A percentile compares a stretch with the other conserved stretches of the same genome.
Evolutionary conservation across 2,329 filamentous ascomycete genomes (phyloP).

Genomic region (Scorias spongiosa): DNA sequence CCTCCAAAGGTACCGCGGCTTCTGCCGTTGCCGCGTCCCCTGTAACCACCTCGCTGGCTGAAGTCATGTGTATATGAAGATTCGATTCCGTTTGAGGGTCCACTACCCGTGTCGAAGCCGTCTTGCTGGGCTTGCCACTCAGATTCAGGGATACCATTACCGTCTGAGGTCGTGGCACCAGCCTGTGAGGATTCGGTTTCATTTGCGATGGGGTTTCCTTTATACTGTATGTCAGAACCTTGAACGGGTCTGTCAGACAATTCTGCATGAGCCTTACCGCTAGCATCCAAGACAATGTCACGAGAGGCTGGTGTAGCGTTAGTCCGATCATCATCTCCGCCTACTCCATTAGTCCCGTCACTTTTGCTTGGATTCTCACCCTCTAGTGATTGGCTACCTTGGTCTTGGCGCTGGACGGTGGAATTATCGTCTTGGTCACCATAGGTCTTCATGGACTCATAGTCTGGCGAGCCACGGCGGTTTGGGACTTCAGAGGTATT

Average conservation of each 20-base stretch:
- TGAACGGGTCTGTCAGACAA: neutral
- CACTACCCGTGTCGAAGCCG: neutral
- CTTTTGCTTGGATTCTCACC: constrained; percentile 19
- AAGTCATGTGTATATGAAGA: neutral
- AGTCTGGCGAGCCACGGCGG: constrained; percentile 13
- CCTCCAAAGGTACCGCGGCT: constrained; percentile 23
- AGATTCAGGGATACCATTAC: neutral
- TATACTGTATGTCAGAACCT: neutral
- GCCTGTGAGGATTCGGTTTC: neutral
- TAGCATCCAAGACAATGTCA: constrained; percentile 3
- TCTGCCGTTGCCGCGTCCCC: neutral
- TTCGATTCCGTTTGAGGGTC: no score
- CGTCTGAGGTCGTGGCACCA: neutral
- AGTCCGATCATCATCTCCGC: constrained; percentile 12
- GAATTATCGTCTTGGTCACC: constrained; percentile 5
- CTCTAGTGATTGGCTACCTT: constrained; percentile 4
- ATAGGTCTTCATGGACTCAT: constrained; percentile 10
- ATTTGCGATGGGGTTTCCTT: neutral
- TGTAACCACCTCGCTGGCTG: neutral
- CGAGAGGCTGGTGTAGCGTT: constrained; percentile 1
- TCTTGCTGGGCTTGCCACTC: neutral
- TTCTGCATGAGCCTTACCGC: neutral
- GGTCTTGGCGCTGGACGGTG: constrained; percentile 4
- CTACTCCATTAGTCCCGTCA: constrained; percentile 18
- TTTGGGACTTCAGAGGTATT: constrained; percentile 2